Evolutionary conservation across 495 filamentous ascomycete genomes (phyloP).

Genomic region (Cercophora sp.): DNA sequence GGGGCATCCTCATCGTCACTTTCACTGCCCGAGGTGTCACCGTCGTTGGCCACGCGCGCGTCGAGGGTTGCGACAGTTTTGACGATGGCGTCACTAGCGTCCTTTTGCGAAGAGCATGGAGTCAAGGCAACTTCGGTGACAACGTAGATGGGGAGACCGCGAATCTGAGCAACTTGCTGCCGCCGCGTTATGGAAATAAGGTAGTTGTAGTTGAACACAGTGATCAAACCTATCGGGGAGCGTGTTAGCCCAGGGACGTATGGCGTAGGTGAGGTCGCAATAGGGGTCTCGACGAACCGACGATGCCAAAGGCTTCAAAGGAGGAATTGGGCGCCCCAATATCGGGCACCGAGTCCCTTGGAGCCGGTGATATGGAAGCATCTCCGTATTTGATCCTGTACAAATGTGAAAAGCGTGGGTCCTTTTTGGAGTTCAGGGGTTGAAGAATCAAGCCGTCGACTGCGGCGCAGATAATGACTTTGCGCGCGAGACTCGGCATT

Average conservation of each 20-base stretch:
- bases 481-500: conserved; percentile 76
- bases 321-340: conserved; percentile 33
- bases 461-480: conserved; percentile 74
- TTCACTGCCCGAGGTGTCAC: conserved; percentile 34
- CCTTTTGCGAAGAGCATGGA: conserved; percentile 69
- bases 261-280: background rate
- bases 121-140: conserved; percentile 84
- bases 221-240: conserved; percentile 57
- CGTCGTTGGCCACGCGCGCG: conserved; percentile 27
- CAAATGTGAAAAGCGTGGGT: conserved; percentile 43
- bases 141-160: conserved; percentile 76
- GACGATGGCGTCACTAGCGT: conserved; percentile 66
- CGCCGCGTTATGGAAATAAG: conserved; percentile 79
- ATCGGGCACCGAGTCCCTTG: conserved; percentile 33
- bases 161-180: conserved; percentile 82
- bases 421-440: conserved; percentile 51
- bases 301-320: conserved; percentile 78
- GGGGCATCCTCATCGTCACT: conserved; percentile 32
- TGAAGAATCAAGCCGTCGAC: conserved; percentile 84
- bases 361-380: conserved; percentile 41
- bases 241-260: background rate
- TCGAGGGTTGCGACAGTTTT: conserved; percentile 54
- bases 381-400: conserved; percentile 74
- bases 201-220: conserved; percentile 69
- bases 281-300: conserved; percentile 53